Evolutionary conservation across 176 grass and related monocot genomes (phyloP).

Genomic region (Paspalum notatum): DNA sequence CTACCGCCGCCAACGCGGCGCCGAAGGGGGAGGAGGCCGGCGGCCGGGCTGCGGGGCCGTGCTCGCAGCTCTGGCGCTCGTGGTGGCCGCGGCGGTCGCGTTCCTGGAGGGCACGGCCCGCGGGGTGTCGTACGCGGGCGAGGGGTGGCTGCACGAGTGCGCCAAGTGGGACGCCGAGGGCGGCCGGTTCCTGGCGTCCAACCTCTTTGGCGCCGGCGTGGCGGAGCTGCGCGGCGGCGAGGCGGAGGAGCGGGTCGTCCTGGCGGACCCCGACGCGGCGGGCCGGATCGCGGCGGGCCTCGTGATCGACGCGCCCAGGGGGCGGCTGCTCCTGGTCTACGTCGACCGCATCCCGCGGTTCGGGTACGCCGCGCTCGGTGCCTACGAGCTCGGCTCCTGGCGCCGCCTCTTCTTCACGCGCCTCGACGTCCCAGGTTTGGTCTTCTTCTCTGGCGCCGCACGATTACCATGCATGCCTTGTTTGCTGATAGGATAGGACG

Average conservation of each 20-base stretch:
- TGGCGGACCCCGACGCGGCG: slow-evolving; percentile 57
- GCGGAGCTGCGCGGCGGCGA: slow-evolving; percentile 49
- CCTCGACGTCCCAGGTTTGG: slow-evolving; percentile 72
- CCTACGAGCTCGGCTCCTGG: slow-evolving; percentile 84
- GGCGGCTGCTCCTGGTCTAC: slow-evolving; percentile 70
- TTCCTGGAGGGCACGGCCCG: slow-evolving; percentile 69
- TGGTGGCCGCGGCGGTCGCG: slow-evolving; percentile 55
- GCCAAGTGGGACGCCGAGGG: slow-evolving; percentile 86
- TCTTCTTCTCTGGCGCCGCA: background rate
- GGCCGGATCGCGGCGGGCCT: slow-evolving; percentile 64
- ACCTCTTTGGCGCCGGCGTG: slow-evolving; percentile 57
- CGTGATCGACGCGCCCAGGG: slow-evolving; percentile 54
- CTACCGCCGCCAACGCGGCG: slow-evolving; percentile 26
- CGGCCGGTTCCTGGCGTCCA: slow-evolving; percentile 68
- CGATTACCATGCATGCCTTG: background rate
- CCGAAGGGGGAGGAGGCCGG: background rate
- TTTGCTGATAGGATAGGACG: background rate
- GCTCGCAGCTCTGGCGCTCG: slow-evolving; percentile 51
- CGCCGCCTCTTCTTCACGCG: slow-evolving; percentile 72
- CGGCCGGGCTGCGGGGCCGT: slow-evolving; percentile 19
- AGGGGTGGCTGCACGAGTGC: slow-evolving; percentile 84
- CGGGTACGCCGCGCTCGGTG: slow-evolving; percentile 65
- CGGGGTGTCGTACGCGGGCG: slow-evolving; percentile 55
- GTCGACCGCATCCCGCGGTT: slow-evolving; percentile 41
- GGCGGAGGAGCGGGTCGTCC: slow-evolving; percentile 56